Evolutionary conservation across 2,329 filamentous ascomycete genomes (phyloP), one percentile per base, ranked within the genome.

Genomic region (Hypoxylon sp.): DNA sequence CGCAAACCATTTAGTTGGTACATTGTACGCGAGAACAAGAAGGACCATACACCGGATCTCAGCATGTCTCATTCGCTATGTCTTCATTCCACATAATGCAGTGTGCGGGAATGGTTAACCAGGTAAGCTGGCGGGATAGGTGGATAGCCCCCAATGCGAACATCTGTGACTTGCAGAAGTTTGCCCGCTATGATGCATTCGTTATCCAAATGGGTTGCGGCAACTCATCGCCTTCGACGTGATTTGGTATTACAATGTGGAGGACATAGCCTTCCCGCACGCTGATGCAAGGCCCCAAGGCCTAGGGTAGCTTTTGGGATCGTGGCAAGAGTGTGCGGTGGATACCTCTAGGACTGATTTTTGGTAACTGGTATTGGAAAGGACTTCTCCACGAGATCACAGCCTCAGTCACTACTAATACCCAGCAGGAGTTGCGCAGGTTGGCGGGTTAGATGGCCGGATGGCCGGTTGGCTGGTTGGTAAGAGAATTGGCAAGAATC

Each of bases 211-310:
- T 65, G 58, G 65, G 46, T 59, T 68, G 50, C 67, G 49, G 58
- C 58, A 51, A 67, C 38, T 68, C 50, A 51, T 64, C 56, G 61
- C 11, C 45, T 32, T 63, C 63, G 55, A 64, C 23, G 38, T 71
- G 68, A 69, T 69, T 71, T 71, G 68, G 66, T 48, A 41, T 41
- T 36, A 58, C 50, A 56, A 58, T 66, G 65, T 56, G 68, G 68
- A 71, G 68, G 65, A 52, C 60, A 67, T 68, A 65, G 63, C 63
- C 63, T 67, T 71, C 56, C 68, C 68, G 68, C 63, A 66, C 51
- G n/a, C 57, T 57, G 67, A 63, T 70, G 68, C 68, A 70, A 68
- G 68, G 58, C 46, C 67, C 68, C 48, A 64, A 41, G 36, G 17
- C 56, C 67, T 25, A 67, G 60, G 60, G 63, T 69, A 67, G 60